Conservation (phyloP, 306 rosid species). For the Senna tora region DNA sequence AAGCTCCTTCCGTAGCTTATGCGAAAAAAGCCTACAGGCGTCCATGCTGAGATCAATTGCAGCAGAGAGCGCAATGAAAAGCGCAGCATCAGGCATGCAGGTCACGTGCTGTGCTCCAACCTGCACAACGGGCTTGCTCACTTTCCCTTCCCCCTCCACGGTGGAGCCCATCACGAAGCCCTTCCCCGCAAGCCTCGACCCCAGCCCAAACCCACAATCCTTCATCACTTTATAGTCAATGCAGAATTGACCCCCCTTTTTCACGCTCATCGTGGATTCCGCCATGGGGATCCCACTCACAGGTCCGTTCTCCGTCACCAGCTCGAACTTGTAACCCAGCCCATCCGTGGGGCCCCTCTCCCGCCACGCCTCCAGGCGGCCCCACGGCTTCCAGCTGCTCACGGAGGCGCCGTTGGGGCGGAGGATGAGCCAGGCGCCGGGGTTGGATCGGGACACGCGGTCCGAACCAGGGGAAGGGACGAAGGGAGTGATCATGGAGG, state of each 20-base stretch:
- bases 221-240: conserved; percentile 57
- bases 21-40: conserved; percentile 83
- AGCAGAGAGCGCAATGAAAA: conserved; percentile 83
- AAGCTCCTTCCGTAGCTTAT: conserved; percentile 85
- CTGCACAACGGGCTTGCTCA: conserved; percentile 79
- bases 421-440: conserved; percentile 96
- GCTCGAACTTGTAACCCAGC: conserved; percentile 87
- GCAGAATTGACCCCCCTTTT: conserved; percentile 82
- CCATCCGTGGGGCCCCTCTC: conserved; percentile 82
- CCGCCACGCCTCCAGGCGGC: conserved; percentile 89
- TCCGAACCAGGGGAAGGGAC: conserved; percentile 86
- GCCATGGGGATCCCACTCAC: conserved; percentile 63
- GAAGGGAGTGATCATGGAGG: conserved; percentile 91
- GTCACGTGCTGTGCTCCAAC: conserved; percentile 90
- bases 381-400: conserved; percentile 96
- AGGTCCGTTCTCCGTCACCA: conserved; percentile 64
- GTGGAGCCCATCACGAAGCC: conserved; percentile 91
- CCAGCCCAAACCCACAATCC: conserved; percentile 42
- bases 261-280: conserved; percentile 69
- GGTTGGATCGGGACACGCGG: conserved; percentile 84
- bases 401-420: conserved; percentile 70
- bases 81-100: conserved; percentile 94
- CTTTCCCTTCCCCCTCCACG: conserved; percentile 85
- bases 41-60: conserved; percentile 99
- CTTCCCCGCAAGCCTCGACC: conserved; percentile 53